phyloP scores from a whole-genome alignment of 2,329 filamentous ascomycete genomes.

The Claviceps sorghi region DNA sequence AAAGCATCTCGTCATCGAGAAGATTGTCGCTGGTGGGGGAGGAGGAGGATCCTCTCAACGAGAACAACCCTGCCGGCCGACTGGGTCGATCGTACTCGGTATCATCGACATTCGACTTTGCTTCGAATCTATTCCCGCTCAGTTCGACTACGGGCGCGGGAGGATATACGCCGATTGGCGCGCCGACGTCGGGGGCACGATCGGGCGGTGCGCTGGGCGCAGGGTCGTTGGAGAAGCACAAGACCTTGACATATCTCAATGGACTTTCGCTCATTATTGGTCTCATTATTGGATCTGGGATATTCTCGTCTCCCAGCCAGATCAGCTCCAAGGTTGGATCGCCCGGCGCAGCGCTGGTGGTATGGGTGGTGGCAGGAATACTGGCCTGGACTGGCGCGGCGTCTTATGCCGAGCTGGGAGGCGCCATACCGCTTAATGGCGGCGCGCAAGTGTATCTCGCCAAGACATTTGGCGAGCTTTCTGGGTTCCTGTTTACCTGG shows the following conservation, averaged over 20 bases:
- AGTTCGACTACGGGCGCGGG: conserved; percentile 59
- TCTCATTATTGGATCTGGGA: conserved; percentile 88
- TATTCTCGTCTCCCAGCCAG: conserved; percentile 87
- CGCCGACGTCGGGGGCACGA: conserved; percentile 44
- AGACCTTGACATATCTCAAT: conserved; percentile 89
- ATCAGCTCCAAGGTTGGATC: conserved; percentile 87
- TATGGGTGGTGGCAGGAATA: conserved; percentile 83
- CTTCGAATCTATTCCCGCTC: conserved; percentile 81
- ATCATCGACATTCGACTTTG: conserved; percentile 89
- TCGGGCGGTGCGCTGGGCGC: conserved; percentile 44
- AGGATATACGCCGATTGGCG: conserved; percentile 75
- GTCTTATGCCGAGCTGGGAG: conserved; percentile 89
- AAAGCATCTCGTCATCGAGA: conserved; percentile 85
- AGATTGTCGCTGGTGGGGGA: conserved; percentile 69
- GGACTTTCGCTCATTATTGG: conserved; percentile 83
- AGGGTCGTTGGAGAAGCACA: conserved; percentile 82
- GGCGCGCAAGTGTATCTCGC: conserved; percentile 86
- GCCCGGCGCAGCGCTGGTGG: conserved; percentile 74
- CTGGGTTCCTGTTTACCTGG: conserved; percentile 93
- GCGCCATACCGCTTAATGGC: conserved; percentile 89
- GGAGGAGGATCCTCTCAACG: conserved; percentile 63
- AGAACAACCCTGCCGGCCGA: conserved; percentile 36
- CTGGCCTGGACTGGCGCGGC: conserved; percentile 92
- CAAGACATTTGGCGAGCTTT: conserved; percentile 90
- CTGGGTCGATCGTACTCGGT: conserved; percentile 65